Evolutionary conservation across 2,329 filamentous ascomycete genomes (phyloP).

Genomic region (Stagonosporopsis rhizophila): DNA sequence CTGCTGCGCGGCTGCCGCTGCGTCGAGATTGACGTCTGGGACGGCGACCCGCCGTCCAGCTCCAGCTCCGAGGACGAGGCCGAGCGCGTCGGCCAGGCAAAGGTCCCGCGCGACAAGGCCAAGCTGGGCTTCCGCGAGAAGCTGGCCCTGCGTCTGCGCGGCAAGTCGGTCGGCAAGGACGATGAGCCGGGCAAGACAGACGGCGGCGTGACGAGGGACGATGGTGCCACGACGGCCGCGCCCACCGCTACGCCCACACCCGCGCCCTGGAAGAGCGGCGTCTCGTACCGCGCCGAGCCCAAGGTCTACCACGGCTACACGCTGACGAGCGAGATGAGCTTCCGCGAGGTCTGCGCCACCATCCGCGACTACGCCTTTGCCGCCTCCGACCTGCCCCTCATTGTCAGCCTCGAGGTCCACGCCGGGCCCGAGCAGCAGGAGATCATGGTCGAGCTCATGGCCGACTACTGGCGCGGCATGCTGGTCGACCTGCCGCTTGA

Average conservation of each 20-base stretch:
- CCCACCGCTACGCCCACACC: slow-evolving; percentile 23
- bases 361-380: slow-evolving; percentile 81
- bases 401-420: slow-evolving; percentile 93
- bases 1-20: slow-evolving; percentile 82
- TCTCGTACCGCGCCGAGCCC: slow-evolving; percentile 64
- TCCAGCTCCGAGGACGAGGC: slow-evolving; percentile 48
- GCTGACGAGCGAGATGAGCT: slow-evolving; percentile 82
- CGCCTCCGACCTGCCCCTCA: slow-evolving; percentile 77
- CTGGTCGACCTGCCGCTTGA: slow-evolving; percentile 68
- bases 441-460: slow-evolving; percentile 93
- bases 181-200: too few relatives aligned
- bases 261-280: slow-evolving; percentile 42
- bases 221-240: slow-evolving; percentile 7
- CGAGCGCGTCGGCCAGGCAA: slow-evolving; percentile 26
- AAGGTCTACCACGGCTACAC: slow-evolving; percentile 86
- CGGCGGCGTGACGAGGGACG: slow-evolving; percentile 13
- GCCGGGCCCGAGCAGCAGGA: slow-evolving; percentile 82
- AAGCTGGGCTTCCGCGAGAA: slow-evolving; percentile 45
- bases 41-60: slow-evolving; percentile 64
- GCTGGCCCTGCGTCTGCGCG: slow-evolving; percentile 42
- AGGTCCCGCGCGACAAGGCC: slow-evolving; percentile 36
- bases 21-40: slow-evolving; percentile 95
- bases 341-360: slow-evolving; percentile 83
- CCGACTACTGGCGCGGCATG: slow-evolving; percentile 79
- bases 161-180: slow-evolving; percentile 32